Evolutionary conservation across 2,329 filamentous ascomycete genomes (phyloP).

Genomic region (Pleomassaria siparia): DNA sequence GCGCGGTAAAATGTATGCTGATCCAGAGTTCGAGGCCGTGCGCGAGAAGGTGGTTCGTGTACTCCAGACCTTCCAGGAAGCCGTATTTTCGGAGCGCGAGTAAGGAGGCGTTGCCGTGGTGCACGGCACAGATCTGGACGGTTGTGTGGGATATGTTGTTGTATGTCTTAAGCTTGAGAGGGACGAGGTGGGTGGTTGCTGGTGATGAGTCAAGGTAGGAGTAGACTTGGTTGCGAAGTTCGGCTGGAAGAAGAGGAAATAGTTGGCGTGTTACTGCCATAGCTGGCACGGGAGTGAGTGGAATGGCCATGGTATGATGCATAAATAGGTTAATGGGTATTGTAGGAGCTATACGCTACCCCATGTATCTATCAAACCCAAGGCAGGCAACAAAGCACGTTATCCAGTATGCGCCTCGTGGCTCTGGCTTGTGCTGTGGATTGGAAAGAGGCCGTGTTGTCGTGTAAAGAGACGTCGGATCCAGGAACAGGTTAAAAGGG

Average conservation of each 20-base stretch:
- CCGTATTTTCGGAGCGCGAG: constrained; percentile 20
- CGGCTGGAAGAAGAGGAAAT: constrained; percentile 29
- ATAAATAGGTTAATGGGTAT: neutral
- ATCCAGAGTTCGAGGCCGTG: constrained; percentile 24
- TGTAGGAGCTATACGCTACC: too few relatives aligned
- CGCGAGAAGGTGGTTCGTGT: constrained; percentile 22
- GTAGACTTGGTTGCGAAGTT: constrained; percentile 36
- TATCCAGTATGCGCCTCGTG: too few relatives aligned
- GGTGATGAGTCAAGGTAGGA: constrained; percentile 13
- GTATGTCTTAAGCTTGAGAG: constrained; percentile 25
- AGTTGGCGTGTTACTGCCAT: constrained; percentile 11
- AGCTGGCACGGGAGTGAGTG: neutral
- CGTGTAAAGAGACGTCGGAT: too few relatives aligned
- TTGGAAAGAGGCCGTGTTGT: too few relatives aligned
- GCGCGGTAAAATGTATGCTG: constrained; percentile 27
- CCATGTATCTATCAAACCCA: too few relatives aligned
- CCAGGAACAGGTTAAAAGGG: too few relatives aligned
- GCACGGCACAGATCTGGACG: constrained; percentile 24
- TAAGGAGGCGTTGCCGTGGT: constrained; percentile 22
- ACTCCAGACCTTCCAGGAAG: constrained; percentile 31
- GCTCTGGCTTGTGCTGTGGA: too few relatives aligned
- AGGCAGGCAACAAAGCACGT: too few relatives aligned
- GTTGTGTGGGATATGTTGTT: constrained; percentile 26
- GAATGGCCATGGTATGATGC: neutral
- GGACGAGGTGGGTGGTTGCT: constrained; percentile 17